Percentiles rank a stretch among this genome's conserved stretches.
These are phyloP conservation scores for Vitis amurensis DNA, from an alignment of 164 flowering plant species.

Conservation along the genomic window DNA sequence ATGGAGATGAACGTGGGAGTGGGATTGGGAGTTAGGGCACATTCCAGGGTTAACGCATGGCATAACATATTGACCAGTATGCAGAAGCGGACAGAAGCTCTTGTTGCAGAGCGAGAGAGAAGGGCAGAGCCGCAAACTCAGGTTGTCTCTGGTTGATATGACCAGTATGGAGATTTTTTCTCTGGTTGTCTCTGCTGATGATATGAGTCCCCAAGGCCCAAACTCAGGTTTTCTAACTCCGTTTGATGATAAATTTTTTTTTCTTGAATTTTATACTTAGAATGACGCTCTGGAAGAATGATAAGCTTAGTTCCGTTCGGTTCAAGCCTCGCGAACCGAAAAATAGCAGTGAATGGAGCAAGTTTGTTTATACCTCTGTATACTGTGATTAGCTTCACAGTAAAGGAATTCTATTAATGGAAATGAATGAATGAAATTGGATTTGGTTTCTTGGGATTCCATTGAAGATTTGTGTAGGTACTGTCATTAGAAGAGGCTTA, in stretches of 20 bases:
- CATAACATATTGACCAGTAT: slow-evolving; percentile 62
- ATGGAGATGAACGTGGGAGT: slow-evolving; percentile 44
- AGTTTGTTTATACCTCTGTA: no score
- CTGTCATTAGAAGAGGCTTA: no score
- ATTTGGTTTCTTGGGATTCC: no score
- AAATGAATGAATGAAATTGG: no score
- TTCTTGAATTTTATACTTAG: neutral
- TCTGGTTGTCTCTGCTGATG: neutral
- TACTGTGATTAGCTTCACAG: no score
- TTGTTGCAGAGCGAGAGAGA: slow-evolving; percentile 50
- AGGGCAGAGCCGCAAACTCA: slow-evolving; percentile 24
- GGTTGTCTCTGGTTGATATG: no score
- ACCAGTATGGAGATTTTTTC: slow-evolving; percentile 15
- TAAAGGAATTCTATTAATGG: no score
- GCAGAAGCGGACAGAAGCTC: slow-evolving; percentile 61
- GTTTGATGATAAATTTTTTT: neutral
- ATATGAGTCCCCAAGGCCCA: slow-evolving; percentile 41
- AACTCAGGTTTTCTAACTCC: slow-evolving; percentile 47
- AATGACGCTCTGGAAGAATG: no score
- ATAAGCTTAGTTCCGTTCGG: no score
- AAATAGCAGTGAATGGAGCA: no score
- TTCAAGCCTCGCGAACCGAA: no score
- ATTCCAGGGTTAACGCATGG: slow-evolving; percentile 67
- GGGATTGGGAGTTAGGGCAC: slow-evolving; percentile 32
- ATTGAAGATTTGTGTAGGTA: no score